Conservation (phyloP, 2,329 filamentous ascomycete species). For the Didymella exigua region DNA sequence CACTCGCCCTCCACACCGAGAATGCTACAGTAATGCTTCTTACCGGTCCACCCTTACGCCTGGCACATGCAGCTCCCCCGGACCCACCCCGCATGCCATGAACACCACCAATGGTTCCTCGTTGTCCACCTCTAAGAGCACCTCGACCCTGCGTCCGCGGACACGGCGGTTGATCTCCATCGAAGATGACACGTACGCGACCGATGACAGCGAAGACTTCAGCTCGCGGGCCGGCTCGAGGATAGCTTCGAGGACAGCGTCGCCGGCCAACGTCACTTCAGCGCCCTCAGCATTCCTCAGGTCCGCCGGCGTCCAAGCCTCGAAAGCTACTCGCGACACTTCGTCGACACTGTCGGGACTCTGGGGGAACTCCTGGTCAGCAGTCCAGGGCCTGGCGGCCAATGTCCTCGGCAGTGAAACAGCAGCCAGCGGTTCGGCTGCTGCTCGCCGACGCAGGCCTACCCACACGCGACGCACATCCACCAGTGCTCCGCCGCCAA, state of each 20-base stretch:
- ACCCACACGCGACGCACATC: conserved; percentile 38
- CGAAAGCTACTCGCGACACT: conserved; percentile 29
- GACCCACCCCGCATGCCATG: conserved; percentile 45
- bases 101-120: conserved; percentile 49
- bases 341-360: conserved; percentile 49
- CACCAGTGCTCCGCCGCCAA: conserved; percentile 49
- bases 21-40: conserved; percentile 38
- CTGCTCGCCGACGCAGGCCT: conserved; percentile 39
- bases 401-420: conserved; percentile 54
- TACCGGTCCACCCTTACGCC: conserved; percentile 18
- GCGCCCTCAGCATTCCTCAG: conserved; percentile 37
- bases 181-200: conserved; percentile 51
- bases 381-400: conserved; percentile 56
- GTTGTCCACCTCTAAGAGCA: conserved; percentile 48
- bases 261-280: conserved; percentile 38
- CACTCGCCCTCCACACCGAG: conserved; percentile 10
- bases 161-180: conserved; percentile 56
- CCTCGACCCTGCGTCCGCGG: conserved; percentile 54
- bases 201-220: conserved; percentile 40
- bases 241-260: conserved; percentile 46
- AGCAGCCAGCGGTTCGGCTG: conserved; percentile 21
- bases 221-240: conserved; percentile 50
- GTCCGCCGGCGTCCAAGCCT: conserved; percentile 29
- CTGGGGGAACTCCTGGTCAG: conserved; percentile 57
- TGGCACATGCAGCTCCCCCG: conserved; percentile 47